These are phyloP conservation scores for Dentipellis sp. DNA, from an alignment of 768 basidiomycete species.

Conservation along the genomic window DNA sequence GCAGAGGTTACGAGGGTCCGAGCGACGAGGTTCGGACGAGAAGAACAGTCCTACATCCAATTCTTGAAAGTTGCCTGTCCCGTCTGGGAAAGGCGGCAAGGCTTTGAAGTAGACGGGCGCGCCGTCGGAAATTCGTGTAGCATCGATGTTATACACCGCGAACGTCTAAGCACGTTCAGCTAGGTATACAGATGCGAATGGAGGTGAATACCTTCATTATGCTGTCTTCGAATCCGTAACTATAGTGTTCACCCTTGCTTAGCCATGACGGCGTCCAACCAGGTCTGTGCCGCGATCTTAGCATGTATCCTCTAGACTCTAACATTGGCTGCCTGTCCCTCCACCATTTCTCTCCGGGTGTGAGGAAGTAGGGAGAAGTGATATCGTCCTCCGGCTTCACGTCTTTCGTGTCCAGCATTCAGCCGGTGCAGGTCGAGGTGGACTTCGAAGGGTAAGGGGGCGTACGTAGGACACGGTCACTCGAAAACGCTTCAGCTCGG, in stretches of 20 bases:
- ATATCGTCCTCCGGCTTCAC: too few species aligned
- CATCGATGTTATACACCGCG: neutral
- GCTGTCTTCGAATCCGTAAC: too few species aligned
- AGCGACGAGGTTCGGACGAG: slow-evolving; percentile 8
- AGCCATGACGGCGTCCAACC: neutral
- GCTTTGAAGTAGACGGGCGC: neutral
- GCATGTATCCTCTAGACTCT: neutral
- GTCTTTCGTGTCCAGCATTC: too few species aligned
- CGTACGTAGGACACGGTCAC: too few species aligned
- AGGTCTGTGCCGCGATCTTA: neutral
- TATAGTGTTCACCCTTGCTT: neutral
- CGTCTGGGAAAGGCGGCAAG: too few species aligned
- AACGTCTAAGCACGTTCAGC: too few species aligned
- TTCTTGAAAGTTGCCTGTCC: neutral
- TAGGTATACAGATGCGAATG: too few species aligned
- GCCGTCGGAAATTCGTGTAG: neutral
- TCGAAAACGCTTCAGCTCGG: too few species aligned
- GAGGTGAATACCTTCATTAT: too few species aligned
- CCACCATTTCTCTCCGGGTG: neutral
- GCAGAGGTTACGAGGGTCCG: slow-evolving; percentile 20
- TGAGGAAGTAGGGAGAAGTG: too few species aligned
- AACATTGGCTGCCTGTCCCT: neutral
- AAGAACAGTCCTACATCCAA: neutral
- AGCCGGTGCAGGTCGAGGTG: too few species aligned
- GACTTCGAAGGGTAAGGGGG: too few species aligned